phyloP scores from a whole-genome alignment of 139 green algal genomes.

The Tetradesmus obliquus region DNA sequence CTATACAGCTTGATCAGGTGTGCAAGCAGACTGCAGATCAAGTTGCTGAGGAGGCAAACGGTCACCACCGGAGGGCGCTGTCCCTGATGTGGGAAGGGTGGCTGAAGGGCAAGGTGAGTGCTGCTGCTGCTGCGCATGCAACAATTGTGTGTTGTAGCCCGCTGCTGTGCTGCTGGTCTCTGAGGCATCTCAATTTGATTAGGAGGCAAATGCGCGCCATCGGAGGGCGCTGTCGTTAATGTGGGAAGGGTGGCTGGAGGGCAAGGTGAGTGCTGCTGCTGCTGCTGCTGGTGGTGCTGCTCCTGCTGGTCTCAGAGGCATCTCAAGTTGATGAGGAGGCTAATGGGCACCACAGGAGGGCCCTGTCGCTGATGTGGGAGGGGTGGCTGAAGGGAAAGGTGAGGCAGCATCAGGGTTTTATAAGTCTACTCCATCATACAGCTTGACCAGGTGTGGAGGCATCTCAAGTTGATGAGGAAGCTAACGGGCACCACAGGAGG shows the following conservation, averaged over 20 bases:
- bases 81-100: conserved; percentile 17
- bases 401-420: neutral
- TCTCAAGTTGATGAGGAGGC: neutral
- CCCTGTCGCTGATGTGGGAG: neutral
- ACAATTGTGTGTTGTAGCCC: too few species aligned
- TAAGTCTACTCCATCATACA: too few species aligned
- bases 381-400: neutral
- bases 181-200: too few species aligned
- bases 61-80: neutral
- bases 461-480: neutral
- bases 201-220: neutral
- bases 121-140: neutral
- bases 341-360: neutral
- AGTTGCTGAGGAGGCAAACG: neutral
- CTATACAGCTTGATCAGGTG: too few species aligned
- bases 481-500: neutral
- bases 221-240: neutral
- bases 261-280: neutral
- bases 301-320: neutral
- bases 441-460: too few species aligned
- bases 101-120: neutral
- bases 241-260: conserved; percentile 2
- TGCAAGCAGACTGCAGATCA: too few species aligned
- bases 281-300: too few species aligned
- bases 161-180: too few species aligned